Evolutionary conservation across 2,329 filamentous ascomycete species (phyloP), one percentile per base, ranked within the genome.

Genomic region (Exserohilum rostratum): DNA sequence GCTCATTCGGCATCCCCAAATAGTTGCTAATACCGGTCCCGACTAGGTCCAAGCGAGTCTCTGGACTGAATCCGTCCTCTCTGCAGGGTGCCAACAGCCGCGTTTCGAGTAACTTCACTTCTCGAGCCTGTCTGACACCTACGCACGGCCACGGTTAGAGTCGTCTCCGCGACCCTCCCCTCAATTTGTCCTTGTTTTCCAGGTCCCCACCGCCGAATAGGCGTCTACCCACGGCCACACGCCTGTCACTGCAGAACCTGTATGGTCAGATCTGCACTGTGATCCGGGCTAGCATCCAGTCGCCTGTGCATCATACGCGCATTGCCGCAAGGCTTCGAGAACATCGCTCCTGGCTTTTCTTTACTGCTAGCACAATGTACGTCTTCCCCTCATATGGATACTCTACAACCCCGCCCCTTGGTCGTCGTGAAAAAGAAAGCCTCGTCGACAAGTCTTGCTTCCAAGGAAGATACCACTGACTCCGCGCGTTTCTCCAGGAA

Each of bases 401-500:
- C 64, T 51, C 64, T 67, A 53, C 66, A 63, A 57, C 65, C 62
- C 60, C 69, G 57, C 58, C 67, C 64, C 43, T 51, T 69, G 46
- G 62, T 65, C 43, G 61, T 66, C 27, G 58, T 73, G 55, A 68
- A 61, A 52, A 75, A 73, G 66, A 67, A 66, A 44, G 61, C 65
- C 49, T 74, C 70, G n/a, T 67, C 67, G 17, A 73, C 67, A 39
- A 73, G 69, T 61, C 62, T 75, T 39, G 66, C 69, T 17, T 70
- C 70, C 53, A 73, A 74, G 61, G 70, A 73, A 49, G 70, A 74
- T 46, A 67, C 66, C 30, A 74, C 73, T 74, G 71, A 75, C 70
- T 67, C 67, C 49, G 62, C 68, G 35, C 71, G 69, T 53, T 75
- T 74, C 55, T 69, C 66, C 60, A 99, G 93, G 95, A 99, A 99